phyloP scores from a whole-genome alignment of 2,329 filamentous ascomycete genomes.

The Pseudogymnoascus sp. region DNA sequence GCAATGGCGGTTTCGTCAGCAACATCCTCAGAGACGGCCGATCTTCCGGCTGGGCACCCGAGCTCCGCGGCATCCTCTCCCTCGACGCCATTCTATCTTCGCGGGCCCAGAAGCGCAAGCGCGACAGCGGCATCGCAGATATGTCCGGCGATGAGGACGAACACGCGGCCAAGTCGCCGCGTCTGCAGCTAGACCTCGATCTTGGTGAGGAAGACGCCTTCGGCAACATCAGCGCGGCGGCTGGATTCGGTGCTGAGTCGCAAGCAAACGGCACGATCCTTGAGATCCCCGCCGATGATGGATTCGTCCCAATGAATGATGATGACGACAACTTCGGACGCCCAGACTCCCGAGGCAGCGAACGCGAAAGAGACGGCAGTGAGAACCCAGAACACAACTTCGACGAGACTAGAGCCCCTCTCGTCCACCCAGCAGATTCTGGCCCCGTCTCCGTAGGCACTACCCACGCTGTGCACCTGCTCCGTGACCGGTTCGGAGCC shows the following conservation, averaged over 20 bases:
- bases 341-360: slow-evolving; percentile 29
- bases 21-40: slow-evolving; percentile 76
- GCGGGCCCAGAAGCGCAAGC: slow-evolving; percentile 85
- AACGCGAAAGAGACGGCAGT: slow-evolving; percentile 26
- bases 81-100: slow-evolving; percentile 68
- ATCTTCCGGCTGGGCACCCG: slow-evolving; percentile 76
- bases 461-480: slow-evolving; percentile 88
- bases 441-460: slow-evolving; percentile 85
- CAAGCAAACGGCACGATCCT: slow-evolving; percentile 53
- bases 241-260: slow-evolving; percentile 41
- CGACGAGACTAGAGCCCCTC: slow-evolving; percentile 67
- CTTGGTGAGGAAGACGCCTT: slow-evolving; percentile 52
- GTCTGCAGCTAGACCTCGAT: slow-evolving; percentile 46
- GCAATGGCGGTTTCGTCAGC: slow-evolving; percentile 79
- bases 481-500: slow-evolving; percentile 77
- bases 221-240: slow-evolving; percentile 37
- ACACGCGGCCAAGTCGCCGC: slow-evolving; percentile 57
- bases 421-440: slow-evolving; percentile 73
- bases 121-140: slow-evolving; percentile 78
- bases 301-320: slow-evolving; percentile 33
- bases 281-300: slow-evolving; percentile 53
- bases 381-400: slow-evolving; percentile 49
- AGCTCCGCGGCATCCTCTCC: slow-evolving; percentile 86
- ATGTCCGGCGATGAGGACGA: slow-evolving; percentile 60
- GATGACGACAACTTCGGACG: slow-evolving; percentile 33